Base-by-base conservation (phyloP, 148 eudicot species). In the Arbutus unedo region DNA sequence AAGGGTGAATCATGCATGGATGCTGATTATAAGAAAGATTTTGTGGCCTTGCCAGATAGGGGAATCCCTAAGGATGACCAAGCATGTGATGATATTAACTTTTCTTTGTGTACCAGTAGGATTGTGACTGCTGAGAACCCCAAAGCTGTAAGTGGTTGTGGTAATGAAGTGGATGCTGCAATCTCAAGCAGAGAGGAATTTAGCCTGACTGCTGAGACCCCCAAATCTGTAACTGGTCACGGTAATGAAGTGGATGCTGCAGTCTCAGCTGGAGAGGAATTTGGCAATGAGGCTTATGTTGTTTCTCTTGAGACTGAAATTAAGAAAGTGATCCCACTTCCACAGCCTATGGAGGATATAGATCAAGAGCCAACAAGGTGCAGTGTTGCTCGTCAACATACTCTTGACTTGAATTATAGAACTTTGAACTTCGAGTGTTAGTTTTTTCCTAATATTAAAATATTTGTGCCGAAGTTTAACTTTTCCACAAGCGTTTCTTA, bases 351-450 rank as follows among this genome's bases (percentile, higher is more conserved):
- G 73, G 90, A 85, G 64, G 88, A 80, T 83, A 62, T 81, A 73
- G 87, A 80, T 51, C 83, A 76, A 66, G 87, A 67, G 81, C 84
- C 81, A 82, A 57, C 86, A 82, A 95, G 98, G 98, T 95, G 84
- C 70, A 83, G 76, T 81, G 60, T 48, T 82, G 18, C 76, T 81
- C 51, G n/a, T 78, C 9, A 72, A 51, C 57, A 38, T 77, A 44
- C 74, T 79, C 47, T 18, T 44, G 15, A 3, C 62, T 38, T 49
- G 43, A 79, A 53, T 78, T 55, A 45, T 67, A 80, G 38, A 31
- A 31, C 38, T 31, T 31, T 31, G 70, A 25, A 38, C 78, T 25
- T 64, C 10, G 77, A 68, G 47, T 68, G 53, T 56, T 50, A 70
- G 21, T 31, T 78, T 76, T 87, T 21, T 31, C 44, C 81, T 55